A percentile compares a stretch with the other conserved stretches of the same genome.
phyloP scores from a whole-genome alignment of 768 basidiomycete species.

The Tulasnella sp. region DNA sequence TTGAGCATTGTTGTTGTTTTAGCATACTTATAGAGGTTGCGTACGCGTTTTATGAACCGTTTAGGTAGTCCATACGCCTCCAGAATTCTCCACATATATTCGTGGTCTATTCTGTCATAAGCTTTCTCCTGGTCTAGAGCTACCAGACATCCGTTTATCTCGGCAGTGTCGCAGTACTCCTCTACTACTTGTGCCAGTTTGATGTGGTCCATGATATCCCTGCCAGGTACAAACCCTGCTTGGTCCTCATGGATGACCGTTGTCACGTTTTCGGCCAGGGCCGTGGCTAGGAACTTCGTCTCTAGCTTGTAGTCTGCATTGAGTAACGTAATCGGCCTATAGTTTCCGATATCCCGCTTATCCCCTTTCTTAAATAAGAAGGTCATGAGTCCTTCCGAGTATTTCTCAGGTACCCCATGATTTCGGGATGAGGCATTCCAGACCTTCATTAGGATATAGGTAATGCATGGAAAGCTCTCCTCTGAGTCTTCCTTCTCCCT shows the following conservation, averaged over 20 bases:
- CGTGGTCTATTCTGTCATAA: conserved; percentile 5
- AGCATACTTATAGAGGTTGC: neutral
- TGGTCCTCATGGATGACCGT: neutral
- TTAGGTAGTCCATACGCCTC: neutral
- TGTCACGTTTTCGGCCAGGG: neutral
- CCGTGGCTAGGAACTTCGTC: neutral
- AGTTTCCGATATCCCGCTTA: neutral
- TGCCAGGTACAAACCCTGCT: neutral
- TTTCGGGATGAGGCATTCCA: neutral
- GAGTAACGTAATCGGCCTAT: conserved; percentile 5
- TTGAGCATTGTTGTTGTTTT: neutral
- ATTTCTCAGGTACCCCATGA: neutral
- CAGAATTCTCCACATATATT: conserved; percentile 6
- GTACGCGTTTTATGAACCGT: neutral
- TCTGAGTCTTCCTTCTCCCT: neutral
- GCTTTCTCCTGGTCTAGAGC: conserved; percentile 6
- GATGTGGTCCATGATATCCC: conserved; percentile 2
- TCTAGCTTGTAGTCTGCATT: conserved; percentile 3
- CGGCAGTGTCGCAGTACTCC: neutral
- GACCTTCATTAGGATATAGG: neutral
- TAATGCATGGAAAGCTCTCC: neutral
- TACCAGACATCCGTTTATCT: neutral
- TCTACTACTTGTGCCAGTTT: neutral
- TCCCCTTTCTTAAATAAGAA: conserved; percentile 8
- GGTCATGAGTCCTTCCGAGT: neutral